phyloP scores from a whole-genome alignment of 495 filamentous ascomycete species.

The Penicillium parvum region DNA sequence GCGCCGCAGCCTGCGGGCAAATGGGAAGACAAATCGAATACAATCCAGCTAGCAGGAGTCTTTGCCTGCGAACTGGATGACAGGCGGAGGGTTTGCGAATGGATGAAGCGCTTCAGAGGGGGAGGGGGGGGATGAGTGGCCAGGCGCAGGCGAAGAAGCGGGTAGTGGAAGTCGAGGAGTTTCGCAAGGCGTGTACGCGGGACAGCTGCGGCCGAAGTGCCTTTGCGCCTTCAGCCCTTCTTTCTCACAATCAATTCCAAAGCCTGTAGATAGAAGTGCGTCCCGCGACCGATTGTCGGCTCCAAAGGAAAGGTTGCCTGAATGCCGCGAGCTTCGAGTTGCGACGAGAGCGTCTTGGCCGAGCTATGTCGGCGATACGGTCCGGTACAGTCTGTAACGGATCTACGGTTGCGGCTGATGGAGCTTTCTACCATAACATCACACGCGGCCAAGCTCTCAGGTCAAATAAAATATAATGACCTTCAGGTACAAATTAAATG shows the following conservation, averaged over 20 bases:
- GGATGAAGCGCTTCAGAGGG: constrained; percentile 12
- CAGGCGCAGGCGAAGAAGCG: constrained; percentile 19
- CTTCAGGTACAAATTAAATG: too few relatives aligned
- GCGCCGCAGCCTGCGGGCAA: constrained; percentile 33
- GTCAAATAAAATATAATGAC: background rate
- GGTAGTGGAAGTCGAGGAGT: constrained; percentile 19
- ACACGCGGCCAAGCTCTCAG: too few relatives aligned
- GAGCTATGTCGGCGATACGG: constrained; percentile 11
- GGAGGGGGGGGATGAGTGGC: constrained; percentile 15
- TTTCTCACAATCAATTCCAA: background rate
- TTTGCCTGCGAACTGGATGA: constrained; percentile 19
- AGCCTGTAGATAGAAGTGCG: background rate
- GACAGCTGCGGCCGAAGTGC: constrained; percentile 13
- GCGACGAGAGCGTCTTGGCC: constrained; percentile 25
- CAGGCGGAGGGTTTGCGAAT: constrained; percentile 11
- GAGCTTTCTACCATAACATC: too few relatives aligned
- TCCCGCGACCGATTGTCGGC: constrained; percentile 7
- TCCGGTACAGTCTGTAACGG: constrained; percentile 4
- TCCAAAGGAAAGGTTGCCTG: constrained; percentile 1
- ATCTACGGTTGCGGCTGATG: too few relatives aligned
- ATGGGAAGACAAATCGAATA: constrained; percentile 12
- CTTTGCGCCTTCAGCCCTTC: background rate
- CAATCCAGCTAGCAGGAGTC: constrained; percentile 22
- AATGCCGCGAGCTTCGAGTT: constrained; percentile 13
- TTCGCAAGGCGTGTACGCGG: constrained; percentile 23